These are phyloP conservation scores for Rhizoclosmatium globosum DNA, from an alignment of 192 early-diverging fungal species.

Conservation along the genomic window DNA sequence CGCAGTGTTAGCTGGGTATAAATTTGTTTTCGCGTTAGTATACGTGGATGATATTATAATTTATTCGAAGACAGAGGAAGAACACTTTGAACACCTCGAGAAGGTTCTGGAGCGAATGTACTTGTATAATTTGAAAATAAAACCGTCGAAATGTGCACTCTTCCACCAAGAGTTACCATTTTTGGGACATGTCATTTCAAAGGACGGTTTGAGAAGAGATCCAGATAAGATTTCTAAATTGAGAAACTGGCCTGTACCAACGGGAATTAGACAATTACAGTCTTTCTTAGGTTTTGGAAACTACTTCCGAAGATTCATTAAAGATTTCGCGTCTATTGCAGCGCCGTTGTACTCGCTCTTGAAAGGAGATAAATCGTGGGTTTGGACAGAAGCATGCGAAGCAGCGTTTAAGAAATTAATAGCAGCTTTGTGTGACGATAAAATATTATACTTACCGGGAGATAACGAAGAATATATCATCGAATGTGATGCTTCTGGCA, in stretches of 20 bases:
- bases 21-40: constrained; percentile 39
- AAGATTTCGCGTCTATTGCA: constrained; percentile 35
- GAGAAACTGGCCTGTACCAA: constrained; percentile 35
- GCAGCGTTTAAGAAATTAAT: constrained; percentile 48
- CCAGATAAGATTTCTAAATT: constrained; percentile 44
- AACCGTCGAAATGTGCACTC: constrained; percentile 51
- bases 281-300: constrained; percentile 38
- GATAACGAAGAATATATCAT: constrained; percentile 15
- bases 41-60: constrained; percentile 57
- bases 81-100: constrained; percentile 41
- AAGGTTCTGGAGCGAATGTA: constrained; percentile 38
- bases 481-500: constrained; percentile 24
- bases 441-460: background rate
- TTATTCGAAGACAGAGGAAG: constrained; percentile 41
- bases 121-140: constrained; percentile 42
- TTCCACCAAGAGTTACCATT: constrained; percentile 38
- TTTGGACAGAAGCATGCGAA: constrained; percentile 15
- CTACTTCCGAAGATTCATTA: constrained; percentile 46
- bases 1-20: constrained; percentile 35
- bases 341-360: constrained; percentile 36
- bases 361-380: background rate
- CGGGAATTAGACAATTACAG: constrained; percentile 18
- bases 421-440: constrained; percentile 7
- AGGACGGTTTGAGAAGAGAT: constrained; percentile 36
- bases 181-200: constrained; percentile 47